These are phyloP conservation scores for Mycena sp. DNA, from an alignment of 1,284 basidiomycete species.

Conservation along the genomic window DNA sequence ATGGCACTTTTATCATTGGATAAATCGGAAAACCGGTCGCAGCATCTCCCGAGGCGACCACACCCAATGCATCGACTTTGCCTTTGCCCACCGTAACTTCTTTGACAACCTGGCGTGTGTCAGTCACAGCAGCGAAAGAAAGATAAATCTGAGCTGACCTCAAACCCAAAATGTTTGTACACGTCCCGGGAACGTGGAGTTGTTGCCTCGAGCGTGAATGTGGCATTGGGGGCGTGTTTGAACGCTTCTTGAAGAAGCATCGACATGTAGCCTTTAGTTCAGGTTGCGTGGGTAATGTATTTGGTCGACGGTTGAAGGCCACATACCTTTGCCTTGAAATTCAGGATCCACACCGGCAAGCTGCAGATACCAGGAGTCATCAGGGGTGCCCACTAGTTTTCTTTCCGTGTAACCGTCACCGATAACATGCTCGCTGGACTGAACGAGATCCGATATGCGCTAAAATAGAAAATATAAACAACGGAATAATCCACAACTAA, in stretches of 20 bases:
- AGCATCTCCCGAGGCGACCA: slow-evolving; percentile 28
- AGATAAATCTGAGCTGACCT: slow-evolving; percentile 38
- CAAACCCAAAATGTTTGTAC: slow-evolving; percentile 42
- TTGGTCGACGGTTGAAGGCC: too few species aligned
- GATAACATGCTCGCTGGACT: neutral
- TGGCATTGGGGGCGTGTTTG: slow-evolving; percentile 34
- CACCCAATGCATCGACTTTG: slow-evolving; percentile 31
- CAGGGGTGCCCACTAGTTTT: slow-evolving; percentile 2
- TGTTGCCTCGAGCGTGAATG: slow-evolving; percentile 41
- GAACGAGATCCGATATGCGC: slow-evolving; percentile 1
- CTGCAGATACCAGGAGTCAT: slow-evolving; percentile 5
- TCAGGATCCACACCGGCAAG: slow-evolving; percentile 7
- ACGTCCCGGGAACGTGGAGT: slow-evolving; percentile 40
- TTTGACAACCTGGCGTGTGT: slow-evolving; percentile 33
- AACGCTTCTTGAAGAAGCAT: slow-evolving; percentile 42
- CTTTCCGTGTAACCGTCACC: neutral
- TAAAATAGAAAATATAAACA: neutral
- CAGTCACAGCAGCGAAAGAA: slow-evolving; percentile 46
- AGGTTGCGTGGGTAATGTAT: neutral
- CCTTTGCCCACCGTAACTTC: slow-evolving; percentile 35
- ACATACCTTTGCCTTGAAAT: slow-evolving; percentile 8
- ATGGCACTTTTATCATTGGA: slow-evolving; percentile 32
- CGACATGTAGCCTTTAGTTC: slow-evolving; percentile 40
- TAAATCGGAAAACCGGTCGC: slow-evolving; percentile 37
- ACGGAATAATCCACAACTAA: neutral